Conservation (phyloP, 768 basidiomycete genomes). For the Zangia roseola region DNA sequence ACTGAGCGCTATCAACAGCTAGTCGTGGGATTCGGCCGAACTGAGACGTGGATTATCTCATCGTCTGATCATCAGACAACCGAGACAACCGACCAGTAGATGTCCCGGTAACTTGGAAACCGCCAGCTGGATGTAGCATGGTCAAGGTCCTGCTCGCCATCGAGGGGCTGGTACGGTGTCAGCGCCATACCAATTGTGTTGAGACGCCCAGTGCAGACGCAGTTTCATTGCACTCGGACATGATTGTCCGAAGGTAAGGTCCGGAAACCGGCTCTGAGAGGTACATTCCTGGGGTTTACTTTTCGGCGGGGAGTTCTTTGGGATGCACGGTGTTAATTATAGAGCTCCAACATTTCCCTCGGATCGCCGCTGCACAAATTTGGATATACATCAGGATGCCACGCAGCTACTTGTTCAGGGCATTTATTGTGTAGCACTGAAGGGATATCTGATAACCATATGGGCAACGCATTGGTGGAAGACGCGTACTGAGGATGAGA, state of each 20-base stretch:
- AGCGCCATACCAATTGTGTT: background rate
- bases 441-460: background rate
- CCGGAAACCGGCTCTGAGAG: background rate
- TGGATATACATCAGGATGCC: background rate
- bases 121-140: background rate
- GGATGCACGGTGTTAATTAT: constrained; percentile 1
- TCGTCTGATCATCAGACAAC: background rate
- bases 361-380: background rate
- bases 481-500: background rate
- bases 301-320: too few species aligned
- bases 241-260: too few species aligned
- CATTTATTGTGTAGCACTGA: background rate
- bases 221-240: too few species aligned
- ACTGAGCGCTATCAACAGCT: background rate
- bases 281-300: background rate
- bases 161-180: background rate
- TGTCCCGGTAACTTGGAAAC: constrained; percentile 13
- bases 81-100: background rate
- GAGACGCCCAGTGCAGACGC: too few species aligned
- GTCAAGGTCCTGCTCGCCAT: background rate
- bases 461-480: background rate
- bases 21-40: constrained; percentile 10
- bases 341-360: background rate
- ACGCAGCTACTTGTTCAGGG: background rate
- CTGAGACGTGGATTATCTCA: background rate